These are phyloP conservation scores for Trichoderma virens DNA, from an alignment of 495 filamentous ascomycete species.

Conservation along the genomic window DNA sequence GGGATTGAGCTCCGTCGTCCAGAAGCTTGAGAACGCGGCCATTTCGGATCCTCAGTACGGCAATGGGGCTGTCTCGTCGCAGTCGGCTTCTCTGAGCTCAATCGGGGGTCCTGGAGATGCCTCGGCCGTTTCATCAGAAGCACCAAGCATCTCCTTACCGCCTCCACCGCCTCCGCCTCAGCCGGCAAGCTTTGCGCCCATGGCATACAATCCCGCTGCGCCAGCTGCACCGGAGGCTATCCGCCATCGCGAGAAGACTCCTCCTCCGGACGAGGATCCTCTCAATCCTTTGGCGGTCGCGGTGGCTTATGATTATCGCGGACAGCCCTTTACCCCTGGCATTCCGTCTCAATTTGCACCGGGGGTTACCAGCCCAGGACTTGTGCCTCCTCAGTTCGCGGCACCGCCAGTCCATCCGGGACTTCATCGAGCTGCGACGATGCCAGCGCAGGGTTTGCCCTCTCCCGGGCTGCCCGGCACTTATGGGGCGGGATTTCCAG, in stretches of 20 bases:
- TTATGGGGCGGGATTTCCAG: constrained; percentile 34
- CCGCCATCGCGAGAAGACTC: constrained; percentile 80
- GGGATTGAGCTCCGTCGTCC: constrained; percentile 70
- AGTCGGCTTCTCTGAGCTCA: constrained; percentile 19
- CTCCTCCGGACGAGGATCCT: constrained; percentile 62
- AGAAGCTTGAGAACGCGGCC: constrained; percentile 74
- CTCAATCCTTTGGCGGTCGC: constrained; percentile 68
- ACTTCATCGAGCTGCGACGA: constrained; percentile 32
- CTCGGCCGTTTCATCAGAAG: constrained; percentile 24
- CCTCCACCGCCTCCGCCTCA: constrained; percentile 30
- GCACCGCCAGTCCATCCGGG: constrained; percentile 29
- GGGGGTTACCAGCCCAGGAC: constrained; percentile 31
- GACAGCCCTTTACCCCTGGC: constrained; percentile 36
- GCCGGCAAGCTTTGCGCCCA: constrained; percentile 51
- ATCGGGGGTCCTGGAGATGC: constrained; percentile 26
- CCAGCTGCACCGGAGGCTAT: constrained; percentile 79
- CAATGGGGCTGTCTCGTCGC: constrained; percentile 21
- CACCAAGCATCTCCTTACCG: constrained; percentile 17
- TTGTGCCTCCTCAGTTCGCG: constrained; percentile 27
- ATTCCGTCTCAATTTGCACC: constrained; percentile 30
- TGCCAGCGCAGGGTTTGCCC: constrained; percentile 28
- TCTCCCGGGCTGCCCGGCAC: constrained; percentile 28
- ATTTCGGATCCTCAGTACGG: constrained; percentile 41
- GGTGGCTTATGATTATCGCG: constrained; percentile 53
- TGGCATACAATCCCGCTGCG: constrained; percentile 86